Percentiles rank a stretch among this genome's conserved stretches.
Evolutionary conservation across 805 yeast species (phyloP).

Genomic region (Jamesozyma jinghongensis): DNA sequence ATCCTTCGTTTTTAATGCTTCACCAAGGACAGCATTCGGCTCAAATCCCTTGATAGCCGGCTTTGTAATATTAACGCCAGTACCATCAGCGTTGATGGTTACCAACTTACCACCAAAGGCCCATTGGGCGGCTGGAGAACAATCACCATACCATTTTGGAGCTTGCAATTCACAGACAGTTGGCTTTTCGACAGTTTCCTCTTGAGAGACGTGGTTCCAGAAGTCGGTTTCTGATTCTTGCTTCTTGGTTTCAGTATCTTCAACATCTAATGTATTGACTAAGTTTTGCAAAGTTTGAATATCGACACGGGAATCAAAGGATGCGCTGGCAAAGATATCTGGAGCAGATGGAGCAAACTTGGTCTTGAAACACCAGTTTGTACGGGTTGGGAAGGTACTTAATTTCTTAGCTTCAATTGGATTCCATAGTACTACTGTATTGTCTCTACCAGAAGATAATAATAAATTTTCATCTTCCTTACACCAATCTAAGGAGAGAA

Average conservation of each 20-base stretch:
- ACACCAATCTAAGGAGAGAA: conserved; percentile 91
- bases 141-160: conserved; percentile 79
- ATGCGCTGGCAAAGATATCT: conserved; percentile 79
- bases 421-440: conserved; percentile 82
- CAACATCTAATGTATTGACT: conserved; percentile 21
- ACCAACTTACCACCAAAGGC: conserved; percentile 93
- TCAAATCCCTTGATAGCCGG: conserved; percentile 34
- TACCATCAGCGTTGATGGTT: conserved; percentile 37
- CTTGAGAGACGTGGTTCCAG: conserved; percentile 68
- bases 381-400: conserved; percentile 83
- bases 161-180: conserved; percentile 62
- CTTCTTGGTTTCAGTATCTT: conserved; percentile 25
- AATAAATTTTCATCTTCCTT: conserved; percentile 65
- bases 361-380: conserved; percentile 90
- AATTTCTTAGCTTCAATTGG: conserved; percentile 63
- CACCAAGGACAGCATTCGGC: conserved; percentile 36
- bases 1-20: conserved; percentile 50
- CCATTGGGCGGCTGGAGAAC: conserved; percentile 59
- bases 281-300: conserved; percentile 80
- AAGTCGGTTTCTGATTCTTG: conserved; percentile 58
- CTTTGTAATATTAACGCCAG: conserved; percentile 31
- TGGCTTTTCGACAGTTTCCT: conserved; percentile 65
- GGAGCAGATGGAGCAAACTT: conserved; percentile 84
- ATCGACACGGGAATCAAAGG: conserved; percentile 74
- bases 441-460: conserved; percentile 89